Conservation (phyloP, 2,329 filamentous ascomycete genomes). For the Acrocalymma vagum region DNA sequence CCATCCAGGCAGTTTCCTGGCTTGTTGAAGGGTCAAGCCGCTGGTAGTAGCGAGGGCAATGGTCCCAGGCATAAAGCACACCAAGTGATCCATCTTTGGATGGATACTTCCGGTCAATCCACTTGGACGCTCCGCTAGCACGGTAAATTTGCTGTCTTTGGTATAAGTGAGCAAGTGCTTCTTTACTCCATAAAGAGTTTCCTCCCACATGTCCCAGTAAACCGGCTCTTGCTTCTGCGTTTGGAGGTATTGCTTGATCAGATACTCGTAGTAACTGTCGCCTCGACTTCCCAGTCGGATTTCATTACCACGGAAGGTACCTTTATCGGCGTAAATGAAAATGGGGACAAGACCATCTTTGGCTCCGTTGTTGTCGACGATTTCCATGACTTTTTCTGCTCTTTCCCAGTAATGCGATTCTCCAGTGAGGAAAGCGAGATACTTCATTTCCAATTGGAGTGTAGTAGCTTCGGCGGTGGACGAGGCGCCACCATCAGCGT, state of each 20-base stretch:
- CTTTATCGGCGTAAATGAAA: conserved; percentile 81
- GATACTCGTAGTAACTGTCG: conserved; percentile 97
- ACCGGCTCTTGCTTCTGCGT: conserved; percentile 85
- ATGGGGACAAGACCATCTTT: conserved; percentile 90
- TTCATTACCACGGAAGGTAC: conserved; percentile 82
- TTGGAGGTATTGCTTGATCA: conserved; percentile 98
- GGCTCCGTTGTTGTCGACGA: conserved; percentile 82
- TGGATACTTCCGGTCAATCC: conserved; percentile 73
- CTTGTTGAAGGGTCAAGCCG: conserved; percentile 77
- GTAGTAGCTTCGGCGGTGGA: conserved; percentile 94
- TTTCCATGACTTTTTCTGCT: conserved; percentile 89
- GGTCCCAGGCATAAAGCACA: conserved; percentile 96
- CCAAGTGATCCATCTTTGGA: conserved; percentile 97
- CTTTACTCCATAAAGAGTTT: conserved; percentile 83
- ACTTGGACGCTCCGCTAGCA: conserved; percentile 83
- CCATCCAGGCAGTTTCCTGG: conserved; percentile 76
- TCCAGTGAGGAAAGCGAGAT: conserved; percentile 91
- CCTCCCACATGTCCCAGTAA: conserved; percentile 93
- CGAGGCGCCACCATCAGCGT: conserved; percentile 85
- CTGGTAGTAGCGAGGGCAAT: conserved; percentile 89
- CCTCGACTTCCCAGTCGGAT: conserved; percentile 93
- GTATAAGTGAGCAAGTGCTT: conserved; percentile 94
- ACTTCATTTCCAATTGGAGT: conserved; percentile 96
- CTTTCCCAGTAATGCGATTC: conserved; percentile 93
- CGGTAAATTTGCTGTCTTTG: conserved; percentile 79